These are phyloP conservation scores for Apophysomyces elegans DNA, from an alignment of 371 early-diverging fungal genomes.

Conservation along the genomic window DNA sequence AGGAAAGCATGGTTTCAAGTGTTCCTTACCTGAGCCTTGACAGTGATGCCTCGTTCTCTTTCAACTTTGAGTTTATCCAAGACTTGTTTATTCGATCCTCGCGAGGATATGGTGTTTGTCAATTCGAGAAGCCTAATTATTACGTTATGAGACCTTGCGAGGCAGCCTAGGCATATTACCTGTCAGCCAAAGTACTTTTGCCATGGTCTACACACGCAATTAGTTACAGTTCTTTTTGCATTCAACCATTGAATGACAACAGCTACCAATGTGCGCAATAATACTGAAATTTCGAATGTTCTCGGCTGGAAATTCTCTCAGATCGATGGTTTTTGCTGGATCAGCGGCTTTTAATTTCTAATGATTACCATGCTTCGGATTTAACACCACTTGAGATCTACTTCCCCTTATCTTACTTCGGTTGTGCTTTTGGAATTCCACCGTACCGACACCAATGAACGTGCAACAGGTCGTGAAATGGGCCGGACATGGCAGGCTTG, in stretches of 20 bases:
- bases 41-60: conserved; percentile 94
- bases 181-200: conserved; percentile 94
- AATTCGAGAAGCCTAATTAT: conserved; percentile 72
- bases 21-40: conserved; percentile 87
- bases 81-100: conserved; percentile 84
- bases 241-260: neutral
- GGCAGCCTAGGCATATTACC: conserved; percentile 34
- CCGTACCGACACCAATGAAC: conserved; percentile 10
- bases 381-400: neutral
- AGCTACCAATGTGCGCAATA: conserved; percentile 92
- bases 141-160: neutral
- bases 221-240: too few relatives aligned
- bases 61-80: conserved; percentile 96
- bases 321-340: conserved; percentile 46
- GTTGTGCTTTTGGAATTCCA: conserved; percentile 40
- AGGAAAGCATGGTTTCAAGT: neutral
- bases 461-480: conserved; percentile 9
- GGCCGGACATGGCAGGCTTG: conserved; percentile 1
- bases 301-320: conserved; percentile 72
- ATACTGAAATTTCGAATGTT: conserved; percentile 95
- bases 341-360: conserved; percentile 55
- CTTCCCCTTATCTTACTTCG: conserved; percentile 20
- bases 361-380: neutral
- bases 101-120: conserved; percentile 76
- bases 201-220: conserved; percentile 73